Conservation (phyloP, 176 grass and related monocot species). For the Oryza nivara region DNA sequence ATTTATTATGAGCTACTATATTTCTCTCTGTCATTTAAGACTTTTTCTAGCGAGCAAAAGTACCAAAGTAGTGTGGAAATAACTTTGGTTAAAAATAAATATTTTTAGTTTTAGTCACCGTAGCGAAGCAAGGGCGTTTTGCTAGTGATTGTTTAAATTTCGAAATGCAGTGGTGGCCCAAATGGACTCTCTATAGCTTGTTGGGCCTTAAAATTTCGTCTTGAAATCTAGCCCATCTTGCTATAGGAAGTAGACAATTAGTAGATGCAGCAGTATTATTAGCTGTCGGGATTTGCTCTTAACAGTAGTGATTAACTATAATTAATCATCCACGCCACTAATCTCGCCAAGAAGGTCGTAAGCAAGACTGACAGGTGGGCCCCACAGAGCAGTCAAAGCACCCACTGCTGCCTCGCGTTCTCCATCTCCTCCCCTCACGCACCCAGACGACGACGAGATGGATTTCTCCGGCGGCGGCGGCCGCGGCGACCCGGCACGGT, state of each 20-base stretch:
- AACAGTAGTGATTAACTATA: neutral
- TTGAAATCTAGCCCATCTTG: neutral
- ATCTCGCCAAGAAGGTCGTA: neutral
- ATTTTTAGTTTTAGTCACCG: too few species aligned
- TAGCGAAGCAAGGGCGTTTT: too few species aligned
- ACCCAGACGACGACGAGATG: conserved; percentile 35
- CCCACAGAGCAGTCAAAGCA: conserved; percentile 27
- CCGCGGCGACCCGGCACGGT: conserved; percentile 68
- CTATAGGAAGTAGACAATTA: too few species aligned
- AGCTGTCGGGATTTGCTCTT: neutral
- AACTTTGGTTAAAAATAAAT: too few species aligned
- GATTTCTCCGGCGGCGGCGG: conserved; percentile 55
- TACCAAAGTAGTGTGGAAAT: too few species aligned
- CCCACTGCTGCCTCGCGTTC: neutral
- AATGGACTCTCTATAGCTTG: neutral
- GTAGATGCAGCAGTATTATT: too few species aligned
- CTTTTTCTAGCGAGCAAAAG: too few species aligned
- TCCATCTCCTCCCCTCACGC: neutral
- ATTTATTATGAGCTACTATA: too few species aligned
- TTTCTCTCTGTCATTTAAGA: too few species aligned
- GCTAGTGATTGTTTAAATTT: neutral
- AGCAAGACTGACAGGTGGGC: conserved; percentile 29
- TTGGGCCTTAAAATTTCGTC: neutral
- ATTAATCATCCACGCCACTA: neutral
- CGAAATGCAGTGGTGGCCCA: neutral